A percentile compares a stretch with the other conserved stretches of the same genome.
Evolutionary conservation across 768 basidiomycete genomes (phyloP).

Genomic region (Lentinula raphanica): DNA sequence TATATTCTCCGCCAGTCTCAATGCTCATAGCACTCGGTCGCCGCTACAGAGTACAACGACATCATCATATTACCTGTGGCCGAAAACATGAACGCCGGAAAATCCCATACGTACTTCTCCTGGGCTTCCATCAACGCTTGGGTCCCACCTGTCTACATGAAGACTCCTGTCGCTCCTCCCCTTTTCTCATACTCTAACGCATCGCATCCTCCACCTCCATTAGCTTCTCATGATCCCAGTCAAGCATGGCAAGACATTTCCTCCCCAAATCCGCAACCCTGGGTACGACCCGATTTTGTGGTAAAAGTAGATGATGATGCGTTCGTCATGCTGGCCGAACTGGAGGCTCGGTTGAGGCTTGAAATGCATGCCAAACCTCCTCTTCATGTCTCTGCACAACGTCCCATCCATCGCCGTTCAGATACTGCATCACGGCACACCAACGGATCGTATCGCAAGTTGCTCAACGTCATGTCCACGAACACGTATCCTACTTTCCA

Average conservation of each 20-base stretch:
- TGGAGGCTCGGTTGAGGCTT: conserved; percentile 83
- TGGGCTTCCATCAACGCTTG: conserved; percentile 92
- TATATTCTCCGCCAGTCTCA: conserved; percentile 2
- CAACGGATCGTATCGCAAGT: not conserved
- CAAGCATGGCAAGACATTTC: conserved; percentile 47
- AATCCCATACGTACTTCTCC: conserved; percentile 85
- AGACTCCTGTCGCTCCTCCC: conserved; percentile 39
- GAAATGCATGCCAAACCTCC: conserved; percentile 51
- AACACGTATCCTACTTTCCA: not conserved
- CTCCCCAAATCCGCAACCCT: conserved; percentile 42
- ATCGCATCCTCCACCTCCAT: conserved; percentile 47
- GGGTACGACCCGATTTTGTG: conserved; percentile 88
- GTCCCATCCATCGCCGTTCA: not conserved
- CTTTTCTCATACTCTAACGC: conserved; percentile 64
- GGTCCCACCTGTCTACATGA: conserved; percentile 73
- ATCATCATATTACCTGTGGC: conserved; percentile 75
- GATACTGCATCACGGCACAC: not conserved
- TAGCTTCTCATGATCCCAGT: conserved; percentile 71
- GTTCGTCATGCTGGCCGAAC: conserved; percentile 90
- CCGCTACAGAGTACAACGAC: conserved; percentile 68
- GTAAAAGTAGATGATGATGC: conserved; percentile 95
- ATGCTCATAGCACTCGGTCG: conserved; percentile 7
- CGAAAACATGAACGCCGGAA: conserved; percentile 97
- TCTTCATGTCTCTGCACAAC: not conserved
- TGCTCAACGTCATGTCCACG: not conserved